A percentile compares a stretch with the other conserved stretches of the same genome.
phyloP scores from a whole-genome alignment of 2,329 filamentous ascomycete species.

The Cladorrhinum sp. region DNA sequence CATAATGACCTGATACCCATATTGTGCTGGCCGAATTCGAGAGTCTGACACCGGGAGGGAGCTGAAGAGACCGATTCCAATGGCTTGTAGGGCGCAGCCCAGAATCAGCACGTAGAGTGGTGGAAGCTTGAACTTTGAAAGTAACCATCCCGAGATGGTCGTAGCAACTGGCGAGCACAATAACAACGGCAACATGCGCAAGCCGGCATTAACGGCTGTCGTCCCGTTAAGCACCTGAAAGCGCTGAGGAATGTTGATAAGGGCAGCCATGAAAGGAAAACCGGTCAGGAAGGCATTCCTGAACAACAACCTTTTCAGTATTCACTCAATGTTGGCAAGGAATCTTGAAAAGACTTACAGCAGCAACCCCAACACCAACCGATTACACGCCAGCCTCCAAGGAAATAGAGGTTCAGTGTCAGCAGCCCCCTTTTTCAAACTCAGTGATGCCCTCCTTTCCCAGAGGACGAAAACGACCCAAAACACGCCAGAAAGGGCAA shows the following conservation, averaged over 20 bases:
- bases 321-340: no score
- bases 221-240: constrained; percentile 35
- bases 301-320: background rate
- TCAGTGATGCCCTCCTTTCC: constrained; percentile 24
- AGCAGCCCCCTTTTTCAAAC: background rate
- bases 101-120: constrained; percentile 33
- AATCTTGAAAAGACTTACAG: constrained; percentile 27
- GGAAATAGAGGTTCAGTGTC: constrained; percentile 37
- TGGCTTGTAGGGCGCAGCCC: constrained; percentile 31
- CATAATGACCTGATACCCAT: constrained; percentile 36
- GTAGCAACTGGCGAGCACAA: constrained; percentile 34
- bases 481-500: constrained; percentile 25
- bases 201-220: constrained; percentile 32
- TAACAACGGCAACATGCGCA: constrained; percentile 35
- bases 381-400: constrained; percentile 31
- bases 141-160: constrained; percentile 30
- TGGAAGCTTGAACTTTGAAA: constrained; percentile 29
- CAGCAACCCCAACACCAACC: constrained; percentile 33
- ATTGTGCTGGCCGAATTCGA: constrained; percentile 24
- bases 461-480: constrained; percentile 32
- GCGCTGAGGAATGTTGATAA: constrained; percentile 38
- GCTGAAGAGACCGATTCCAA: constrained; percentile 35
- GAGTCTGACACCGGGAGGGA: constrained; percentile 24
- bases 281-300: constrained; percentile 34
- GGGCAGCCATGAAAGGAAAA: constrained; percentile 34